Percentiles rank a stretch among this genome's conserved stretches.
These are phyloP conservation scores for Mucor circinelloides DNA, from an alignment of 371 early-diverging fungal genomes.

Conservation along the genomic window DNA sequence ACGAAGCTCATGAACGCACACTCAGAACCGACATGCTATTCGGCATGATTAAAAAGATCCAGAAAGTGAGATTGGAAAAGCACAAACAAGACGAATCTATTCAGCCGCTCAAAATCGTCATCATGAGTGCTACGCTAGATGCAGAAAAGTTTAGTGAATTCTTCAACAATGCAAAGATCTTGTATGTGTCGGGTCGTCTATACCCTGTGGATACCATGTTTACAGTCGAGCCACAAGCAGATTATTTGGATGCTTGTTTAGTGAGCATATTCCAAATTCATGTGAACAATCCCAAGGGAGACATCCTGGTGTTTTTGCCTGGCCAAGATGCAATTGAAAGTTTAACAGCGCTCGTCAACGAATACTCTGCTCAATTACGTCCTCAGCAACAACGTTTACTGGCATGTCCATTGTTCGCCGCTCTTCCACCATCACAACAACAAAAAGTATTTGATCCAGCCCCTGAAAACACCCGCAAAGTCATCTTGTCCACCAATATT, in stretches of 20 bases:
- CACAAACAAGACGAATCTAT: conserved; percentile 37
- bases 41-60: conserved; percentile 89
- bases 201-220: conserved; percentile 88
- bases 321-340: conserved; percentile 94
- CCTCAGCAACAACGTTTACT: conserved; percentile 44
- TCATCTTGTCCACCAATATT: conserved; percentile 97
- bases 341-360: conserved; percentile 77
- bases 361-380: conserved; percentile 53
- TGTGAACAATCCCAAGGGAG: conserved; percentile 82
- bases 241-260: conserved; percentile 90
- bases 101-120: conserved; percentile 81
- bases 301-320: conserved; percentile 92
- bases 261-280: conserved; percentile 90
- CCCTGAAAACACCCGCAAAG: conserved; percentile 85
- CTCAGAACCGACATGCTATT: conserved; percentile 97
- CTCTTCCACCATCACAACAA: conserved; percentile 91
- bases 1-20: conserved; percentile 99
- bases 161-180: conserved; percentile 84
- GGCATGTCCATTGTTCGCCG: conserved; percentile 88
- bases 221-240: conserved; percentile 76
- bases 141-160: conserved; percentile 90
- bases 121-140: conserved; percentile 98
- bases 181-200: conserved; percentile 84
- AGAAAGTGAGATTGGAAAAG: conserved; percentile 63
- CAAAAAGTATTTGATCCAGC: conserved; percentile 91